These are phyloP conservation scores for Leishmania amazonensis DNA, from an alignment of 208 protist genomes.

Conservation along the genomic window DNA sequence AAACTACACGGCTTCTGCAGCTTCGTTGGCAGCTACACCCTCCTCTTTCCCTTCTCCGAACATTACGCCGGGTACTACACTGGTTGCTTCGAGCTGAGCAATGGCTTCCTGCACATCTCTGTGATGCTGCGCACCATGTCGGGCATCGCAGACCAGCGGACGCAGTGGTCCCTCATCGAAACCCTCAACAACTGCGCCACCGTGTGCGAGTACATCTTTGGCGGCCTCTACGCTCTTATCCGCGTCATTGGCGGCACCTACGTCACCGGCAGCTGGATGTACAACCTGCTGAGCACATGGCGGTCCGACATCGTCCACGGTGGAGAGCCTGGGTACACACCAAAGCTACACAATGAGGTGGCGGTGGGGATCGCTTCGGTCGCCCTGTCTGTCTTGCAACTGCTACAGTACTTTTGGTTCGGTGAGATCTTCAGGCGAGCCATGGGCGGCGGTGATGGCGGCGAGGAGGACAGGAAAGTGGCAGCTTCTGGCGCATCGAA, in stretches of 20 bases:
- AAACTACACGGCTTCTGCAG: constrained; percentile 78
- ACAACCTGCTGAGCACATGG: constrained; percentile 30
- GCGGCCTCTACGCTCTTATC: constrained; percentile 61
- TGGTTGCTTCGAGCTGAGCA: constrained; percentile 84
- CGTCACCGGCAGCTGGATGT: constrained; percentile 54
- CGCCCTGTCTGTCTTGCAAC: constrained; percentile 53
- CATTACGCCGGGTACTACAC: constrained; percentile 80
- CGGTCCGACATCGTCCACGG: constrained; percentile 32
- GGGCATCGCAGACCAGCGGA: constrained; percentile 16
- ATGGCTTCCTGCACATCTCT: constrained; percentile 71
- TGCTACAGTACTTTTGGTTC: constrained; percentile 88
- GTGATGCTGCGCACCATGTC: constrained; percentile 48
- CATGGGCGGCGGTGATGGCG: constrained; percentile 14
- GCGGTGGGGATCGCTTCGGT: constrained; percentile 51
- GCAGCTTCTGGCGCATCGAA: not conserved
- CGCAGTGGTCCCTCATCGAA: constrained; percentile 27
- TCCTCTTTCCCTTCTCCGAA: constrained; percentile 80
- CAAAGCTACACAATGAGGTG: constrained; percentile 59
- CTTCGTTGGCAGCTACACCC: constrained; percentile 67
- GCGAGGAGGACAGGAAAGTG: not conserved
- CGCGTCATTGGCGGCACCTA: constrained; percentile 70
- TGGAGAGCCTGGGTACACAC: constrained; percentile 31
- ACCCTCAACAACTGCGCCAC: constrained; percentile 22
- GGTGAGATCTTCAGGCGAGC: constrained; percentile 62
- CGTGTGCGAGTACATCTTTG: constrained; percentile 65